Evolutionary conservation across 148 eudicot genomes (phyloP).

Genomic region (Rhododendron vialii): DNA sequence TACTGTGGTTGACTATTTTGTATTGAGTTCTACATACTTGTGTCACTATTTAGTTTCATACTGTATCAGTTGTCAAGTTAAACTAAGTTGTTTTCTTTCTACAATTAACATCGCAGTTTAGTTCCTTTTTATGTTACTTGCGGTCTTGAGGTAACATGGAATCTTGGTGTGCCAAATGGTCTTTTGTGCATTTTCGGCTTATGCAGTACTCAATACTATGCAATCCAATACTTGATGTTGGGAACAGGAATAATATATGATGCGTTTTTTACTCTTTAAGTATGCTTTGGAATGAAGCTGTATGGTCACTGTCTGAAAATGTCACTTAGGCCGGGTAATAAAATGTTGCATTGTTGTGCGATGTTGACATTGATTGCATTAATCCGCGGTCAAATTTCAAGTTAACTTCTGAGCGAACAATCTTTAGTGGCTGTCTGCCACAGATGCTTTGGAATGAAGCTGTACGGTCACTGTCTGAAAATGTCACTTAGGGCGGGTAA

Average conservation of each 20-base stretch:
- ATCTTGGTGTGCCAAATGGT: neutral
- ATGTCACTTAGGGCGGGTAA: neutral
- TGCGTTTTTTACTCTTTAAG: neutral
- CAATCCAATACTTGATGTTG: neutral
- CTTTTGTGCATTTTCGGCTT: neutral
- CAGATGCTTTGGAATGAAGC: neutral
- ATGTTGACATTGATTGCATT: neutral
- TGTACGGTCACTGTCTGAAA: neutral
- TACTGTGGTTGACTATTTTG: neutral
- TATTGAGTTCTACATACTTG: slow-evolving; percentile 1
- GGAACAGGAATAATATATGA: neutral
- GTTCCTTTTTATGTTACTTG: neutral
- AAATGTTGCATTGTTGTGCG: neutral
- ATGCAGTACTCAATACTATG: neutral
- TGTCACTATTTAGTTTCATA: neutral
- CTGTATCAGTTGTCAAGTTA: neutral
- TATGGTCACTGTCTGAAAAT: neutral
- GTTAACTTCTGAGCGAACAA: neutral
- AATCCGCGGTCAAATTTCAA: neutral
- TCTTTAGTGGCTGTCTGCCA: neutral
- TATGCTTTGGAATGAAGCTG: neutral
- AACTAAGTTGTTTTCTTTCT: neutral
- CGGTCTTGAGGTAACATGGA: neutral
- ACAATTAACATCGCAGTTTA: neutral
- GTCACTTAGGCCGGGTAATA: neutral